Evolutionary conservation across 225 moss, liverwort and hornwort species (phyloP), one percentile per base, ranked within the genome.

Genomic region (Bryum argenteum): DNA sequence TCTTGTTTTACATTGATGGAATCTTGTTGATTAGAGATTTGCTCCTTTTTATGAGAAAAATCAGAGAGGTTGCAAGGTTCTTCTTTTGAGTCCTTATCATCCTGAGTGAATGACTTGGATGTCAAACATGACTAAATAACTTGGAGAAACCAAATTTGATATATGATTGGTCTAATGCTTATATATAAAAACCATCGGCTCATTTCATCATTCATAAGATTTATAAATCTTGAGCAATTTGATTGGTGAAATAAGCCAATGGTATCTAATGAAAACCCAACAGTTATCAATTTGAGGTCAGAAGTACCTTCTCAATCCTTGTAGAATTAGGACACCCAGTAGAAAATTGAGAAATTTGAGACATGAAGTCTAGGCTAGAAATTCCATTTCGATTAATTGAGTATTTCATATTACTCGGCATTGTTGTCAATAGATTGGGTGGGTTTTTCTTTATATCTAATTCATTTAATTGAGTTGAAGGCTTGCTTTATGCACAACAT

Each of bases 291-390:
- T 24, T 6, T n/a, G 43, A 41, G 65, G 68, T 48, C 1, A 63
- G 52, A 6, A 7, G 10, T 18, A 81, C 72, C 64, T 77, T 44
- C 0, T 2, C 51, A n/a, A 17, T 26, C 20, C 16, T 65, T 15
- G 21, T 45, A 6, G 26, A 69, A 10, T 69, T 54, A 0, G 20
- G 38, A 60, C 18, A 44, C 9, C 7, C 38, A 59, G 1, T 80
- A n/a, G 85, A 81, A 63, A 93, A 78, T 75, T 84, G 85, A 41
- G 82, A 89, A 42, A 90, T 62, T 71, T 88, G 88, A 74, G 85
- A 78, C 77, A 90, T 90, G 9, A 83, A 91, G 60, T 89, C 87
- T 28, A 83, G 58, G 54, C 74, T 85, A 19, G 85, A 83, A n/a
- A 73, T 72, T 61, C 78, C 75, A 69, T 87, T 94, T 15, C 54